phyloP scores from a whole-genome alignment of 768 basidiomycete genomes.

The Pulveroboletus sp. region DNA sequence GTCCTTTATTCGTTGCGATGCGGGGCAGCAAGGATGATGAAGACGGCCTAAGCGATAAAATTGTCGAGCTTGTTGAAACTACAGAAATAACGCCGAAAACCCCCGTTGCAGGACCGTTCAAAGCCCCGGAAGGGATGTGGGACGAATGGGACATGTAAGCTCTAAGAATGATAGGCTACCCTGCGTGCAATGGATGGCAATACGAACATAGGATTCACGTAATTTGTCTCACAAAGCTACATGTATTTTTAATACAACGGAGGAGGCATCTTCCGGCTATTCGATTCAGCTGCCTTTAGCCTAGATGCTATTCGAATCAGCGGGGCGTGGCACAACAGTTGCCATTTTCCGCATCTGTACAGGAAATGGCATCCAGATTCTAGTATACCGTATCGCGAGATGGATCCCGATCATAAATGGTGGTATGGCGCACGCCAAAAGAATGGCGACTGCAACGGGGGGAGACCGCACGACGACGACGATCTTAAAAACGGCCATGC shows the following conservation, averaged over 20 bases:
- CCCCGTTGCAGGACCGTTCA: slow-evolving; percentile 19
- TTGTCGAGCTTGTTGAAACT: slow-evolving; percentile 72
- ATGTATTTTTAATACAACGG: slow-evolving; percentile 14
- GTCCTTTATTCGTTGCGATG: slow-evolving; percentile 63
- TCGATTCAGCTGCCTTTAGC: too few relatives aligned
- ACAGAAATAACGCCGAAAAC: slow-evolving; percentile 47
- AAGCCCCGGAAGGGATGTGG: slow-evolving; percentile 41
- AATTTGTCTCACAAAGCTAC: slow-evolving; percentile 12
- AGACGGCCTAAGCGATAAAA: slow-evolving; percentile 55
- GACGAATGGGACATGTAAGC: slow-evolving; percentile 73
- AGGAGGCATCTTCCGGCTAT: too few relatives aligned
- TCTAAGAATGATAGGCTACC: neutral
- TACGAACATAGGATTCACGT: slow-evolving; percentile 3
- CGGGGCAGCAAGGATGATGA: slow-evolving; percentile 56
- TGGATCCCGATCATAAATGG: slow-evolving; percentile 12
- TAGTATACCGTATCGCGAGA: slow-evolving; percentile 5
- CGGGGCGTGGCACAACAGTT: neutral
- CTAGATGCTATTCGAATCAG: neutral
- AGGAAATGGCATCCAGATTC: slow-evolving; percentile 5
- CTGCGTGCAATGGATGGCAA: neutral
- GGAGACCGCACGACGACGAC: slow-evolving; percentile 21
- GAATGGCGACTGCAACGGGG: slow-evolving; percentile 9
- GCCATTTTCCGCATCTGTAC: slow-evolving; percentile 3
- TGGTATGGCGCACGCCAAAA: slow-evolving; percentile 22
- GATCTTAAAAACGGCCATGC: slow-evolving; percentile 18